Evolutionary conservation across 2,329 filamentous ascomycete genomes (phyloP).

Genomic region (Fulvia fulva): DNA sequence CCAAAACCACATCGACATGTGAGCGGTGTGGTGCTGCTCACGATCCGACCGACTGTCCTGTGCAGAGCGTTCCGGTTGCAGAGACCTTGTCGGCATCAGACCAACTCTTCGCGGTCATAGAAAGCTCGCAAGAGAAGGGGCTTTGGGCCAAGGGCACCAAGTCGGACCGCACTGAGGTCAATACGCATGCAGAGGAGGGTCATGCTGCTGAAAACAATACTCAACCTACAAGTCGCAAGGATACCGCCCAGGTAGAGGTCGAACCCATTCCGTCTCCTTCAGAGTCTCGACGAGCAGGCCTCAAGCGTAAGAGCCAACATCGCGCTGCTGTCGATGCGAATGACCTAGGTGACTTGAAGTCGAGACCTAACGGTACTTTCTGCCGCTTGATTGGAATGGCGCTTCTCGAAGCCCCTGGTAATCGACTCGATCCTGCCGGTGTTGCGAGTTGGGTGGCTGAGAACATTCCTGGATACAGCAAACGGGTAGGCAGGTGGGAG

Average conservation of each 20-base stretch:
- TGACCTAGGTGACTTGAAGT: slow-evolving; percentile 21
- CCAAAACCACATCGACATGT: neutral
- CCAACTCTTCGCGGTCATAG: neutral
- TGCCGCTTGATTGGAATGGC: slow-evolving; percentile 30
- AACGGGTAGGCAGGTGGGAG: slow-evolving; percentile 15
- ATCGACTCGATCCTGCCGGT: slow-evolving; percentile 18
- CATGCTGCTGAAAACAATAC: neutral
- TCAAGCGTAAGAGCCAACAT: neutral
- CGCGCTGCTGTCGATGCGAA: neutral
- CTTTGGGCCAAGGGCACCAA: neutral
- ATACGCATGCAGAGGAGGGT: neutral
- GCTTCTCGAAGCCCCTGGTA: slow-evolving; percentile 20
- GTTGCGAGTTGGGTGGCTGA: slow-evolving; percentile 28
- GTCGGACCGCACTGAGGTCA: neutral
- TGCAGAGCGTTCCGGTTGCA: neutral
- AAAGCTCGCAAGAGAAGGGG: neutral
- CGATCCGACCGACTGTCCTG: neutral
- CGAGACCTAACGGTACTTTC: slow-evolving; percentile 22
- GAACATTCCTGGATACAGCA: slow-evolving; percentile 26
- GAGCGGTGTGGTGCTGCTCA: neutral
- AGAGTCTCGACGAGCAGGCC: neutral
- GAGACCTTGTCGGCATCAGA: neutral
- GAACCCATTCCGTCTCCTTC: neutral
- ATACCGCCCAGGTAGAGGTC: neutral
- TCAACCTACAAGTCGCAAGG: neutral